Conservation (phyloP, 2,329 filamentous ascomycete genomes). For the Leptographium wingfieldii region DNA sequence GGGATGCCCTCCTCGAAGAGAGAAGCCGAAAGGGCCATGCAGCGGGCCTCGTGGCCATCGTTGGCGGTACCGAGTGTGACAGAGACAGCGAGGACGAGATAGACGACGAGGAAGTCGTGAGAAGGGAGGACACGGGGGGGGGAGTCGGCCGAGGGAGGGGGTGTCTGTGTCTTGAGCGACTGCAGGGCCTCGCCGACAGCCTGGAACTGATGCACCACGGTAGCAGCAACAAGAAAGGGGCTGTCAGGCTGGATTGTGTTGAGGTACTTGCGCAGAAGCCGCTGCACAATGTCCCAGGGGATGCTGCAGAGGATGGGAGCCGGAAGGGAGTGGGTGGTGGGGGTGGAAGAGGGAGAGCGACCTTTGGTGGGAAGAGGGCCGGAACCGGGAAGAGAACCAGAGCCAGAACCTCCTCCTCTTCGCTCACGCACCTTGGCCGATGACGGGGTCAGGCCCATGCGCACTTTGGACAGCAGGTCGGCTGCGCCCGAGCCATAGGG, state of each 20-base stretch:
- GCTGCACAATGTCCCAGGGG: slow-evolving; percentile 10
- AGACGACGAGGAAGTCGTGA: slow-evolving; percentile 20
- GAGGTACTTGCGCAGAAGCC: slow-evolving; percentile 20
- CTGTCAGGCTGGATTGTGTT: slow-evolving; percentile 18
- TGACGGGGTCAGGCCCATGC: slow-evolving; percentile 21
- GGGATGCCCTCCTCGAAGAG: slow-evolving; percentile 22
- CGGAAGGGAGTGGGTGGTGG: background rate
- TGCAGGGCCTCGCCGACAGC: slow-evolving; percentile 3
- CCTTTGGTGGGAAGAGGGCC: no score
- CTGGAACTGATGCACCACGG: slow-evolving; percentile 18
- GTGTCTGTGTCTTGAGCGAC: background rate
- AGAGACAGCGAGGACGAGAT: slow-evolving; percentile 20
- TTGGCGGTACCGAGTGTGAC: slow-evolving; percentile 19
- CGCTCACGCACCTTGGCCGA: slow-evolving; percentile 8
- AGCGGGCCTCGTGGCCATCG: slow-evolving; percentile 19
- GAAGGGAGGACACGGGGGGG: slow-evolving; percentile 12
- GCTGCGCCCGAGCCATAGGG: slow-evolving; percentile 17
- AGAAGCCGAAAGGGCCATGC: slow-evolving; percentile 18
- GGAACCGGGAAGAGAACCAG: no score
- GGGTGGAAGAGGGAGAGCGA: no score
- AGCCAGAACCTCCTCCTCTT: background rate
- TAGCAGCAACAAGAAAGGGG: slow-evolving; percentile 16
- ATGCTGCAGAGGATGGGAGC: slow-evolving; percentile 9
- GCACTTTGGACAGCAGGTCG: slow-evolving; percentile 18
- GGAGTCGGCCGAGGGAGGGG: background rate